phyloP scores from a whole-genome alignment of 2,329 filamentous ascomycete species.

The Seiridium unicorne region DNA sequence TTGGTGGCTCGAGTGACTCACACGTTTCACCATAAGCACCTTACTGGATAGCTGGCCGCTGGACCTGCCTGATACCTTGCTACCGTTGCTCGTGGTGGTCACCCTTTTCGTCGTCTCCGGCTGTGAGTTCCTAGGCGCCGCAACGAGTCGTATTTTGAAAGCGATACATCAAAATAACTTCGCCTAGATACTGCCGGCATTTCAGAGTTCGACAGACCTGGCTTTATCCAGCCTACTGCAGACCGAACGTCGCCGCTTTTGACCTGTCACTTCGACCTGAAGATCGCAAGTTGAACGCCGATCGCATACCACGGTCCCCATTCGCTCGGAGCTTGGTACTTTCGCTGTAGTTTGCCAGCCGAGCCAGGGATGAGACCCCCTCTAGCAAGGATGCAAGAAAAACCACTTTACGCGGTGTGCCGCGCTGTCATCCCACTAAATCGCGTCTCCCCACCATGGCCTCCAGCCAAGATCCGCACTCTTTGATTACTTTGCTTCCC shows the following conservation, averaged over 20 bases:
- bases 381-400: constrained; percentile 7
- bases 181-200: background rate
- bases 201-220: background rate
- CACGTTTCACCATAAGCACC: constrained; percentile 12
- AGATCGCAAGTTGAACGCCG: too few species aligned
- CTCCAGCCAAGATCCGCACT: constrained; percentile 21
- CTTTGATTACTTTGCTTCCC: constrained; percentile 17
- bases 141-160: background rate
- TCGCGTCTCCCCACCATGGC: constrained; percentile 20
- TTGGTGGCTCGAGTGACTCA: constrained; percentile 16
- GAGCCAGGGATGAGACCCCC: constrained; percentile 23
- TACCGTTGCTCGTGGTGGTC: background rate
- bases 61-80: background rate
- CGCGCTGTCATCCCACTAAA: constrained; percentile 31
- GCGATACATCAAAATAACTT: background rate
- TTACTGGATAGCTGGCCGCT: background rate
- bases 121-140: background rate
- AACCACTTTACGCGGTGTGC: constrained; percentile 38
- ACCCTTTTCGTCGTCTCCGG: background rate
- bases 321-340: background rate
- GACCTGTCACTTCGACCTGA: too few species aligned
- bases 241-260: too few species aligned
- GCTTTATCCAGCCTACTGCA: too few species aligned
- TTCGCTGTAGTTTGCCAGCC: background rate
- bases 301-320: too few species aligned